These are phyloP conservation scores for Monosporozyma yasuniensis DNA, from an alignment of 805 yeast species.

Conservation along the genomic window DNA sequence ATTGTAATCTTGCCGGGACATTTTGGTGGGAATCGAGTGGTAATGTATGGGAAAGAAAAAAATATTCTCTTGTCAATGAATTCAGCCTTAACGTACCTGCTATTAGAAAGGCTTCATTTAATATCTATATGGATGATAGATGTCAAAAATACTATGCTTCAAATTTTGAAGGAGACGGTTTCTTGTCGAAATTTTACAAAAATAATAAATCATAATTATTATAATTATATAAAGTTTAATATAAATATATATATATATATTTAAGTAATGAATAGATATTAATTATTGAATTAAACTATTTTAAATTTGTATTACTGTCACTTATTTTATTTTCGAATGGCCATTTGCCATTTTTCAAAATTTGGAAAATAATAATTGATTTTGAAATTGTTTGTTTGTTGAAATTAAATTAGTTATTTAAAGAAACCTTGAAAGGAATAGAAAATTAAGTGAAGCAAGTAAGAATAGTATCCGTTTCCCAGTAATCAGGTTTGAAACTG, in stretches of 20 bases:
- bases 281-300: too few relatives aligned
- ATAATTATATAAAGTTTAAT: background rate
- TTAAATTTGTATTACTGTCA: background rate
- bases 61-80: slow-evolving; percentile 36
- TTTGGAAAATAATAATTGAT: background rate
- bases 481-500: background rate
- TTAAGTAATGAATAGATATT: background rate
- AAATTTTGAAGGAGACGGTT: slow-evolving; percentile 5
- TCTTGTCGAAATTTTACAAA: slow-evolving; percentile 4
- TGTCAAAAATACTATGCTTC: background rate
- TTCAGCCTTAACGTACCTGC: slow-evolving; percentile 12
- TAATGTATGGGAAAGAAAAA: slow-evolving; percentile 35
- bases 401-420: background rate
- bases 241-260: background rate
- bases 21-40: slow-evolving; percentile 96
- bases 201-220: background rate
- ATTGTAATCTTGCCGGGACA: slow-evolving; percentile 60
- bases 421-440: background rate
- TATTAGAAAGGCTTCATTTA: background rate
- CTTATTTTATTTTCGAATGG: background rate
- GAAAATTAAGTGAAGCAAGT: background rate
- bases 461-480: too few relatives aligned
- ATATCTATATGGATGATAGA: background rate
- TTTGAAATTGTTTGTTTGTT: background rate
- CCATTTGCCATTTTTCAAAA: background rate